Base-by-base conservation (phyloP, 2,329 filamentous ascomycete species). In the Passalora sequoiae region DNA sequence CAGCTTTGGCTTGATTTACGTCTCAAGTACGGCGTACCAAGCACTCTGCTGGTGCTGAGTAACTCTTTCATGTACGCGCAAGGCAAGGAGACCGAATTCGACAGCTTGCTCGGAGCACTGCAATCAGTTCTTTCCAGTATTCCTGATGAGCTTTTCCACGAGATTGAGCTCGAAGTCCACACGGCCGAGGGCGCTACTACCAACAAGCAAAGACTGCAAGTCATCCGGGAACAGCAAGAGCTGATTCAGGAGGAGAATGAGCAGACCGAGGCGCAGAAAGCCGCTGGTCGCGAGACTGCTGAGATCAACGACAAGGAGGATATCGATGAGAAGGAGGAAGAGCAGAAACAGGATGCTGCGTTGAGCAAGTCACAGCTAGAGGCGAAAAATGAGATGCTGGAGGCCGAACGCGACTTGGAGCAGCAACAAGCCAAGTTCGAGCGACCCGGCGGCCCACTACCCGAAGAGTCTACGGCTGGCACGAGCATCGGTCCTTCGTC, bases 191-290 rank as follows among this genome's bases (percentile, higher is more conserved):
- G 92, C 49, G 91, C 89, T 8, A 92, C 92, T 17, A 98, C 92
- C 54, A 98, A 98, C 79, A 96, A 94, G 77, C 92, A 97, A 75
- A 85, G 92, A 65, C 84, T 98, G 30, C 92, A 98, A 73, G 92
- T 98, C 12, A 78, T 98, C 63, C 94, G 89, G 77, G 92, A 98
- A 73, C 92, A 98, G 73, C 86, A 98, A 67, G 92, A 96, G 65
- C 80, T 98, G 51, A 98, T 98, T 46, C 84, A 95, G 52, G 92
- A 98, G 64, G 92, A 98, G 74, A 94, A 91, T 53, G 80, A 92
- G 72, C 91, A 98, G 71, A 86, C 86, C 60, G 78, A 89, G 63
- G 79, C 84, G 65, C 87, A 86, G 67, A 81, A 86, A 65, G 81
- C 81, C 59, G 80, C 79, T 29, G 86, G 86, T 9, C 76, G 85